A percentile compares a stretch with the other conserved stretches of the same genome.
Conservation (phyloP, 805 yeast species). For the Saccharomyces paradoxus region DNA sequence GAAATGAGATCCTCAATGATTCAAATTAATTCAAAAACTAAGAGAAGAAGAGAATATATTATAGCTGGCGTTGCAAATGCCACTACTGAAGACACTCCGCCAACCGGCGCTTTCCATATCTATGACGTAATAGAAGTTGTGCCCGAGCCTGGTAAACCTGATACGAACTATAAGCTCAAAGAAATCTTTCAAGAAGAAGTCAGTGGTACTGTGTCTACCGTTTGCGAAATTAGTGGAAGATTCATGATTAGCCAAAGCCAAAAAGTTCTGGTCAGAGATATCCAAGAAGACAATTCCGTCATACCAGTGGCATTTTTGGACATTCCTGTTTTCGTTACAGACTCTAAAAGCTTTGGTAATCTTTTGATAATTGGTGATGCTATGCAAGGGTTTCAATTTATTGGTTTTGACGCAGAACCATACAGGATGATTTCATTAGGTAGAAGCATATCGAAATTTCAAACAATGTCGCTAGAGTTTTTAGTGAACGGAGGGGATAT, state of each 20-base stretch:
- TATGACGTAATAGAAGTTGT: constrained; percentile 73
- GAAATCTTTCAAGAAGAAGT: constrained; percentile 63
- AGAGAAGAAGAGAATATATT: constrained; percentile 52
- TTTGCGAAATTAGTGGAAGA: constrained; percentile 76
- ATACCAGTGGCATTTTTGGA: constrained; percentile 93
- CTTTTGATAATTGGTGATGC: constrained; percentile 76
- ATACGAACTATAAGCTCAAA: constrained; percentile 70
- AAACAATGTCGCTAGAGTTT: constrained; percentile 56
- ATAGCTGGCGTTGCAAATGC: constrained; percentile 72
- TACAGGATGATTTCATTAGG: constrained; percentile 74
- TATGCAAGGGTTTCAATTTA: constrained; percentile 59
- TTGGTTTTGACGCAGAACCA: constrained; percentile 93
- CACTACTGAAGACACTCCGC: constrained; percentile 71
- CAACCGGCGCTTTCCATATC: constrained; percentile 69
- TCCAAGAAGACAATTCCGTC: constrained; percentile 76
- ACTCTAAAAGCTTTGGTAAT: constrained; percentile 76
- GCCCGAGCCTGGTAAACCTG: constrained; percentile 84
- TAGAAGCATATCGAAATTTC: constrained; percentile 57
- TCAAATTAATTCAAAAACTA: constrained; percentile 33
- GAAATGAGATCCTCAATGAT: constrained; percentile 31
- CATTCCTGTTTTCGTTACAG: constrained; percentile 69
- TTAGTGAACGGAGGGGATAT: constrained; percentile 62
- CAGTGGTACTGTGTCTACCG: constrained; percentile 74
- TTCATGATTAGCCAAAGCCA: constrained; percentile 83
- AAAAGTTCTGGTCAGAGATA: constrained; percentile 63